A percentile compares a stretch with the other conserved stretches of the same genome.
Evolutionary conservation across 352 stramenopile genomes (phyloP).

Genomic region (Phytopythium chamaehyphon): DNA sequence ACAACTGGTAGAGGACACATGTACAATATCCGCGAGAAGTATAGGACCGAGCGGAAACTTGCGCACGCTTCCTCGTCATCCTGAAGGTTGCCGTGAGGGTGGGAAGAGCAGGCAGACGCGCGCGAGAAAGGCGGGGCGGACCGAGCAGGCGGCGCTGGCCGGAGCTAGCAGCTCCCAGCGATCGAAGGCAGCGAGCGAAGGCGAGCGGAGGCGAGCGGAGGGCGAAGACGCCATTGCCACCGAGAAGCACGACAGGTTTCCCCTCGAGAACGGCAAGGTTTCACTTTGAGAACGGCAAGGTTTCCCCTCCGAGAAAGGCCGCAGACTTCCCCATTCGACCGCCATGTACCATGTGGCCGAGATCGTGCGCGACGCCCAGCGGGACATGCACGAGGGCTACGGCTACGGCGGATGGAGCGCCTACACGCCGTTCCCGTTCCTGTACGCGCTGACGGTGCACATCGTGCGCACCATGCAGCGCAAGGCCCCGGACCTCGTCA

Average conservation of each 20-base stretch:
- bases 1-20: too few species aligned
- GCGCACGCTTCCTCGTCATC: conserved; percentile 6
- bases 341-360: conserved; percentile 81
- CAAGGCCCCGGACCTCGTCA: conserved; percentile 70
- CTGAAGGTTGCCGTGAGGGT: not conserved
- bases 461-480: conserved; percentile 74
- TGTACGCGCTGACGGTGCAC: conserved; percentile 56
- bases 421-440: conserved; percentile 80
- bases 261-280: too few species aligned
- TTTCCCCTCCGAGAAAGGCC: not conserved
- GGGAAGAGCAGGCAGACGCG: too few species aligned
- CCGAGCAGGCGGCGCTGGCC: not conserved
- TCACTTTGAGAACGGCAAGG: too few species aligned
- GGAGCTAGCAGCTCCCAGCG: too few species aligned
- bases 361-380: conserved; percentile 75
- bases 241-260: too few species aligned
- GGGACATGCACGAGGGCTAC: conserved; percentile 62
- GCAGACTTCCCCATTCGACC: not conserved
- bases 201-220: too few species aligned
- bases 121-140: not conserved
- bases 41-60: too few species aligned
- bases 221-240: too few species aligned
- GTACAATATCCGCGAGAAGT: too few species aligned
- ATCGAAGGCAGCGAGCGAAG: too few species aligned
- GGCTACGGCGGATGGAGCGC: conserved; percentile 29